Base-by-base conservation (phyloP, 2,329 filamentous ascomycete species). In the Colletotrichum sp. region DNA sequence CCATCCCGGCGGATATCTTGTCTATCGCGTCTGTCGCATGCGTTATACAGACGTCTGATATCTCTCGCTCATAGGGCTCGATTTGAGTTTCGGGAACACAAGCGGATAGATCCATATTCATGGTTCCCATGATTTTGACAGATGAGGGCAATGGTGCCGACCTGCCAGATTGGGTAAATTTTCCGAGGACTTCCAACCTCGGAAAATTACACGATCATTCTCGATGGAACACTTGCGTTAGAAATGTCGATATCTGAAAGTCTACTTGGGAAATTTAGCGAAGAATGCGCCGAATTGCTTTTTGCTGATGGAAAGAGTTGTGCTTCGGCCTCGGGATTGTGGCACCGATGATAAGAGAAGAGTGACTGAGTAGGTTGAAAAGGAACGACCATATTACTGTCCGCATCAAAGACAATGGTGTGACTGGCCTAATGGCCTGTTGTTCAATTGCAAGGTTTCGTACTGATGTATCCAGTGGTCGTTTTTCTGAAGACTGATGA, bases 311-410 rank as follows among this genome's bases (percentile, higher is more conserved):
- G 1, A 1, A 21, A 52, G n/a, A 21, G n/a, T 52, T 13, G n/a
- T 52, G 18, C 43, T 1, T 4, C n/a, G 43, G n/a, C 43, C 6
- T 48, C 1, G 9, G 16, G 3, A 21, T 48, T 5, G n/a, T 48
- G n/a, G n/a, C 43, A 43, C 38, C 21, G 10, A 13, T 1, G 10
- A 48, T 21, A 21, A 4, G 18, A 3, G 7, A 10, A 6, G n/a
- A 13, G 43, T 12, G 4, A 1, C 18, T 43, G 1, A 2, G 18
- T 10, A 43, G 18, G 3, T 1, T n/a, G 1, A 8, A n/a, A 4
- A 43, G 3, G 2, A 6, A 21, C 1, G 6, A 2, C 18, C 10
- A 13, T 6, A 4, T 21, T 4, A 1, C 43, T 21, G n/a, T 48
- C n/a, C 10, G 2, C 43, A 21, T 8, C 18, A 6, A 13, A 48